Base-by-base conservation (phyloP, 352 stramenopile genomes). In the Nothophytophthora sp. region DNA sequence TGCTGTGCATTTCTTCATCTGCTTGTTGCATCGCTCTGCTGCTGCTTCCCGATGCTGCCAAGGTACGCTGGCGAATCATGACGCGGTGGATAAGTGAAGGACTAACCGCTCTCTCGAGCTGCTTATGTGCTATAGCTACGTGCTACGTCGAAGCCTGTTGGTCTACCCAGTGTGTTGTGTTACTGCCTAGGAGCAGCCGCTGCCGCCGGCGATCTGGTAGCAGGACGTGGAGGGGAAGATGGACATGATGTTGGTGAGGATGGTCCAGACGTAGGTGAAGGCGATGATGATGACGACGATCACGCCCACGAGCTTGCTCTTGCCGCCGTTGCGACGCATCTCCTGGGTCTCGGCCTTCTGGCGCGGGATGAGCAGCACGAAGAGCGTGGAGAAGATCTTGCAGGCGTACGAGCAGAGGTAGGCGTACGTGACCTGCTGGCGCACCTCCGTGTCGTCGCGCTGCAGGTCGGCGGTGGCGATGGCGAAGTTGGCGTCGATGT, bases 381-480 rank as follows among this genome's bases (percentile, higher is more conserved):
- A 84, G 1, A 38, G 51, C 0, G 66, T 20, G 0, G 65, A 45
- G 3, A 30, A 32, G 24, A 81, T 55, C 35, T 81, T 74, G 51
- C 71, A 58, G 15, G 56, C 23, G 53, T 82, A 82, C 23, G 59
- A 56, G 40, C 78, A 74, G 37, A 74, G 15, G 53, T 76, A 78
- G 18, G 60, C 55, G 37, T 71, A 73, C 22, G 67, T 70, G 29
- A 69, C 42, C 16, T 75, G 55, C 53, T 60, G 61, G 36, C 67
- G 67, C 12, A 67, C 67, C 4, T 44, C 51, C 22, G 75, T 55
- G 27, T 68, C 52, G 42, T 68, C 59, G 19, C 37, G 55, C 30
- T 63, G 51, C 23, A 63, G 47, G 18, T 32, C 53, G 12, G 48
- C 52, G 24, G 50, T 54, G 29, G 54, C 46, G 13, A 76, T 66